phyloP scores from a whole-genome alignment of 345 rosid species.

The Hirschfeldia incana region DNA sequence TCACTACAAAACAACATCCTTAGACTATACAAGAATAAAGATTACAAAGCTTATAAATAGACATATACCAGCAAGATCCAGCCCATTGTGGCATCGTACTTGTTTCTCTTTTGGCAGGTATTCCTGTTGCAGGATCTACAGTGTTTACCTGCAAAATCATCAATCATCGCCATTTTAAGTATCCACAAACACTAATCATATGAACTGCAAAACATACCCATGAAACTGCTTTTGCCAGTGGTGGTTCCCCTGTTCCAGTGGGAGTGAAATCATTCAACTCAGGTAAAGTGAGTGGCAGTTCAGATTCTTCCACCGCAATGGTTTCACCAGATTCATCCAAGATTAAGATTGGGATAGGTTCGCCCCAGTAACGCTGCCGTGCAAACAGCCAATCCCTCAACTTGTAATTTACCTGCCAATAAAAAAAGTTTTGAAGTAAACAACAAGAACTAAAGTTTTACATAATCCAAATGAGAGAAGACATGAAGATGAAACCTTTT shows the following conservation, averaged over 20 bases:
- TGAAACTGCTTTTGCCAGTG: slow-evolving; percentile 72
- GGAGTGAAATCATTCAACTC: slow-evolving; percentile 94
- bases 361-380: slow-evolving; percentile 98
- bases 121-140: slow-evolving; percentile 62
- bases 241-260: slow-evolving; percentile 92
- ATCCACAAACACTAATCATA: neutral
- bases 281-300: slow-evolving; percentile 82
- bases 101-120: slow-evolving; percentile 84
- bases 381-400: slow-evolving; percentile 99
- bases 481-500: slow-evolving; percentile 58
- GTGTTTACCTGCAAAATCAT: slow-evolving; percentile 58
- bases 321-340: slow-evolving; percentile 66
- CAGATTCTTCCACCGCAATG: slow-evolving; percentile 67
- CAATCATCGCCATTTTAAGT: neutral
- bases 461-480: neutral
- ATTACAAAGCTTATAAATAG: slow-evolving; percentile 4
- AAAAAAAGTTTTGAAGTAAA: slow-evolving; percentile 6
- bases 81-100: slow-evolving; percentile 99
- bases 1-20: slow-evolving; percentile 1
- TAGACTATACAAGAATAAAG: slow-evolving; percentile 20
- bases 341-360: slow-evolving; percentile 87
- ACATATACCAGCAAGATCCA: slow-evolving; percentile 89
- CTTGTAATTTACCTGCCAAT: slow-evolving; percentile 80
- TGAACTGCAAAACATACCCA: slow-evolving; percentile 58
- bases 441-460: slow-evolving; percentile 16